Evolutionary conservation across 257 asterid genomes (phyloP), one percentile per base, ranked within the genome.

Genomic region (Solanum appendiculatum): DNA sequence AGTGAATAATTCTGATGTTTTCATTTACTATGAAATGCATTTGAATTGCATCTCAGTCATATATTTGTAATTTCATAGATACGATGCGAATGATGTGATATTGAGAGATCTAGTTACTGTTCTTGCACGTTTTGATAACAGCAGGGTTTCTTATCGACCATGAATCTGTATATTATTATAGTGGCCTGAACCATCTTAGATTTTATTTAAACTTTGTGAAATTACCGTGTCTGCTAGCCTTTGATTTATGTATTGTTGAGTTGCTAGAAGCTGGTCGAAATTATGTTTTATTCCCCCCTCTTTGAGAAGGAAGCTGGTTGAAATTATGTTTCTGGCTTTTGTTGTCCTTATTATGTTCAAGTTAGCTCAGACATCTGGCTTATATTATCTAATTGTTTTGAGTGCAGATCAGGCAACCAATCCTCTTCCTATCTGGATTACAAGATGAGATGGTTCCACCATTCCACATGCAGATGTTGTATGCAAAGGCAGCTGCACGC

Each of bases 371-470:
- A 74, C 39, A 27, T 86, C 56, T 44, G 21, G 34, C 29, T 51
- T 29, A 80, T 21, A 29, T n/a, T 13, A 40, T 85, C 36, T 66
- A 88, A 85, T 83, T 46, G 78, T 86, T 85, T 78, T 78, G 81
- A 64, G 88, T 89, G 91, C 95, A 97, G 99, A 90, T 97, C 86
- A 92, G 91, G 85, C 98, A 93, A 87, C 98, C 99, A 63, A 92
- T 96, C 83, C 99, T 95, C 86, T 94, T 97, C 89, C 94, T 97
- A 85, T 95, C 99, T 87, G 99, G 99, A 89, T 89, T 93, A 90
- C 95, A 92, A 93, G 99, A 97, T 90, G 99, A 97, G 89, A 93
- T 93, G 98, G 98, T 97, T 85, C 99, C 99, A 42, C 98, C 99
- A 33, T 90, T 92, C 25, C 99, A 97, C 93, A 97, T 97, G 99